Conservation (phyloP, 768 basidiomycete species). For the Lyophyllum semitale region DNA sequence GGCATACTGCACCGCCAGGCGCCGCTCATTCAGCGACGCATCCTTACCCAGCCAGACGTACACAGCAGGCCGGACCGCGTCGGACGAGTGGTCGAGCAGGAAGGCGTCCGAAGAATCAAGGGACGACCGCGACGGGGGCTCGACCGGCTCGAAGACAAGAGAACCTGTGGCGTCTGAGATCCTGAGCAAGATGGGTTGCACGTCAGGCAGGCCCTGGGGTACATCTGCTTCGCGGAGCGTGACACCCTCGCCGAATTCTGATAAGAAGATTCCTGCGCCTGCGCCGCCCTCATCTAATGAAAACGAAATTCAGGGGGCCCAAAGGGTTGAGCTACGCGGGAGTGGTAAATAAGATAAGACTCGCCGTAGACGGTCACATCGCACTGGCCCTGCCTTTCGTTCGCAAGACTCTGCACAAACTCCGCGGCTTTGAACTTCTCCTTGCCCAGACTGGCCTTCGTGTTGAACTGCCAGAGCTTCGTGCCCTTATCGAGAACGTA, state of each 20-base stretch:
- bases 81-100: conserved; percentile 19
- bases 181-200: neutral
- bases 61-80: conserved; percentile 39
- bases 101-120: conserved; percentile 7
- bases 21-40: conserved; percentile 47
- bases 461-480: conserved; percentile 57
- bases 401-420: conserved; percentile 50
- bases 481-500: conserved; percentile 62
- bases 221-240: conserved; percentile 16
- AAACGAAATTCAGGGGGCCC: neutral
- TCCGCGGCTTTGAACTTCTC: conserved; percentile 65
- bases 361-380: conserved; percentile 52
- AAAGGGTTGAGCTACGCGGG: neutral
- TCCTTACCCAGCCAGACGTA: conserved; percentile 62
- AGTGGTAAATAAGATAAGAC: conserved; percentile 11
- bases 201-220: neutral
- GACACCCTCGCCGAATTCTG: conserved; percentile 42
- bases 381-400: conserved; percentile 40
- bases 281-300: conserved; percentile 52
- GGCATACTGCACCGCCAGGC: conserved; percentile 57
- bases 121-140: neutral
- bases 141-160: neutral
- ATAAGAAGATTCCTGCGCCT: conserved; percentile 48
- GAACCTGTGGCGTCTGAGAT: conserved; percentile 8
- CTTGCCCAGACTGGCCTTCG: conserved; percentile 52